These are phyloP conservation scores for Vanrija humicola DNA, from an alignment of 1,284 basidiomycete genomes.

Conservation along the genomic window DNA sequence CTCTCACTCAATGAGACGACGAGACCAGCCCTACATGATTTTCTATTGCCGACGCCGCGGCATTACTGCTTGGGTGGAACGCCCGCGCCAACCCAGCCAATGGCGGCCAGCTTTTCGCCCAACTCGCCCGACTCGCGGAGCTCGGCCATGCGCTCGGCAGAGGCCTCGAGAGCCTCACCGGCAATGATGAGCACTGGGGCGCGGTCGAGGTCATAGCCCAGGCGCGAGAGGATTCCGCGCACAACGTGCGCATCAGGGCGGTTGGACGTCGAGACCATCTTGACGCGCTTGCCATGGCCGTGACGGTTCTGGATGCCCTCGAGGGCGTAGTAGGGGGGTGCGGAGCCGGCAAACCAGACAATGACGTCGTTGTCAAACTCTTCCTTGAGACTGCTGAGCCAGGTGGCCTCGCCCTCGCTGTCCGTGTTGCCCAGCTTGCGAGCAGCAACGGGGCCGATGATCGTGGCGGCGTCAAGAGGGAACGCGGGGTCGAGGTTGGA, in stretches of 20 bases:
- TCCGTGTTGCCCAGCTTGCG: constrained; percentile 24
- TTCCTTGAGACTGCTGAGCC: constrained; percentile 30
- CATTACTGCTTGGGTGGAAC: too few relatives aligned
- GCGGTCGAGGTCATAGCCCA: constrained; percentile 20
- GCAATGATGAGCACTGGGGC: constrained; percentile 36
- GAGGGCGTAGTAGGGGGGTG: constrained; percentile 27
- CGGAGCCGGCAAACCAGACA: constrained; percentile 31
- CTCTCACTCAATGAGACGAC: too few relatives aligned
- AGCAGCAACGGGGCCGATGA: constrained; percentile 30
- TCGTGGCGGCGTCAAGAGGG: constrained; percentile 39
- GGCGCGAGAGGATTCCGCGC: constrained; percentile 23
- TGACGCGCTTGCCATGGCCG: constrained; percentile 22
- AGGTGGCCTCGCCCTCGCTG: constrained; percentile 16
- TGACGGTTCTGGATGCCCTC: constrained; percentile 28
- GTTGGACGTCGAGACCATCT: constrained; percentile 22
- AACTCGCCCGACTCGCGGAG: constrained; percentile 25
- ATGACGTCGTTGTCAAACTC: constrained; percentile 32
- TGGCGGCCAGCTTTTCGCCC: constrained; percentile 7
- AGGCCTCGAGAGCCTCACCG: constrained; percentile 24
- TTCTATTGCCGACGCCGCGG: too few relatives aligned
- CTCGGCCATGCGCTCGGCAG: constrained; percentile 20
- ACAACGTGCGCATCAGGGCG: constrained; percentile 25
- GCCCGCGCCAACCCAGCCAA: constrained; percentile 9
- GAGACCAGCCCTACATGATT: too few relatives aligned
- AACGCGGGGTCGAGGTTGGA: constrained; percentile 22